Evolutionary conservation across 345 rosid species (phyloP), one percentile per base, ranked within the genome.

Genomic region (Dipteronia dyeriana): DNA sequence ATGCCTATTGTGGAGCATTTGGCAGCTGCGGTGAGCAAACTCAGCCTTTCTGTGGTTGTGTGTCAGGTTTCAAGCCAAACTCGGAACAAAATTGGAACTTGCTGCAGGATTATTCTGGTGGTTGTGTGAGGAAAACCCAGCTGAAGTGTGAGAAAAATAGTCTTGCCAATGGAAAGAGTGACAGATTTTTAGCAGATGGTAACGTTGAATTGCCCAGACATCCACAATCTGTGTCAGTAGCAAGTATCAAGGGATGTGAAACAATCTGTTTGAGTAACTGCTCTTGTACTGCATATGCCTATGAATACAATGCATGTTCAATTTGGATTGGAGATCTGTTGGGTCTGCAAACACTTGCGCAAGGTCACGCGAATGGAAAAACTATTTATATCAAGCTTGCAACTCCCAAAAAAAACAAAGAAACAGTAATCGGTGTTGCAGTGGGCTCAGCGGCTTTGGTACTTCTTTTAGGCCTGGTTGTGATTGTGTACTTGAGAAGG

Each of bases 211-310:
- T 76, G 39, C 81, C 74, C 0, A 1, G 25, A 17, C 41, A 78
- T 47, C 13, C 77, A 12, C 64, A 66, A 25, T 11, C 45, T 5
- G 43, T 39, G 13, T n/a, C 59, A 12, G 77, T 22, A 12, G 62
- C 39, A 57, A 57, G 66, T 54, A 25, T 47, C 0, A 34, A 20
- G 25, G 70, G 38, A 12, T 86, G 88, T 66, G 71, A 68, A 66
- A 56, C 16, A 1, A 29, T 57, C 22, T 85, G 85, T 80, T 71
- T 73, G 9, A 83, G 31, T 10, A 79, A 73, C 68, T 85, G 83
- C 43, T 71, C 86, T 0, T 79, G 88, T 61, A 74, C 67, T 25
- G 83, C 86, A 10, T 84, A 76, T 74, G 59, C 78, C 5, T 85
- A 79, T 72, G 26, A 25, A 8, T 0, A 16, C 31, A 19, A 13